Base-by-base conservation (phyloP, 176 grass and related monocot species). In the Urochloa ruziziensis region DNA sequence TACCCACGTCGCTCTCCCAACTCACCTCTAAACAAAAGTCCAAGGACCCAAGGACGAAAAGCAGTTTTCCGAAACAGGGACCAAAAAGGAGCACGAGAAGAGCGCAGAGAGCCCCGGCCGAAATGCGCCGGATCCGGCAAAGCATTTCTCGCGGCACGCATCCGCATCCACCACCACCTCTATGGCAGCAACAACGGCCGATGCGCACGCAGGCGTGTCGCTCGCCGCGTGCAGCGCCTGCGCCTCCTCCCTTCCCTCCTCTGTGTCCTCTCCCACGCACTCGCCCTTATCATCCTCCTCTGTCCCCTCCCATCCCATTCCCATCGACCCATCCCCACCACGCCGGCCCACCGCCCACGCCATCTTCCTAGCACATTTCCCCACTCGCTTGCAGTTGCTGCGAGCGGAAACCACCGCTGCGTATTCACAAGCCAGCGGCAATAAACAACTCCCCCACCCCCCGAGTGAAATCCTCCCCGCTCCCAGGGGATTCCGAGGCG, bases 401-500 rank as follows among this genome's bases (percentile, higher is more conserved):
- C 77, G 24, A 5, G 13, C 62, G n/a, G 37, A 57, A 28, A 35
- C 59, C 40, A 51, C 76, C 37, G n/a, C 74, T 3, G 43, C 19
- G 19, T 35, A 18, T 34, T 14, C 28, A 58, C 21, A 40, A 54
- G 19, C n/a, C 72, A 28, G 14, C 42, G 42, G 53, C 65, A 65
- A 44, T 47, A 36, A 73, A 58, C 80, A 42, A 44, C 30, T 49
- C 5, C 12, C 43, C 43, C 43, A 18, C 19, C 29, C 44, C 28
- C 60, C 54, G 0, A 15, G n/a, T 9, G 15, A 7, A 46, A 39
- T 29, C 64, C 6, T 1, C 25, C 49, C 60, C 47, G 30, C 30
- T 72, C 59, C 80, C 70, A 54, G 68, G 29, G 30, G 40, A 42
- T 15, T 48, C 32, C 29, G 89, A 53, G 40, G 28, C 19, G 76